Evolutionary conservation across 345 rosid genomes (phyloP), one percentile per base, ranked within the genome.

Genomic region (Corchorus olitorius): DNA sequence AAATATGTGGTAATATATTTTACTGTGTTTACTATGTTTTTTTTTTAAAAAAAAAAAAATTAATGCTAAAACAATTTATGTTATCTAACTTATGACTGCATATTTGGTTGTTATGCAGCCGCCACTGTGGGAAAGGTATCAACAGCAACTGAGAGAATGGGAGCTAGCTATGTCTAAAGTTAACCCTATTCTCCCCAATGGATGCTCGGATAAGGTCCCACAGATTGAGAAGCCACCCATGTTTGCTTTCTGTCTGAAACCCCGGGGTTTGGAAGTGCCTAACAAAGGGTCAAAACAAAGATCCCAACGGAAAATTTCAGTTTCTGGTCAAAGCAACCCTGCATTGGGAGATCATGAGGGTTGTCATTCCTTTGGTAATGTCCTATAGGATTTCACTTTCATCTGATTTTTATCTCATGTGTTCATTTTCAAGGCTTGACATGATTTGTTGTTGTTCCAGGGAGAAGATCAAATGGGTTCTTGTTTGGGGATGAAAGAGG

Each of bases 221-320:
- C 46, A 76, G 4, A 8, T 55, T 22, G 98, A 93, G 81, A 96
- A 91, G 90, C 98, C 98, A 53, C 85, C 88, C 39, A 88, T 93
- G 97, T 92, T 89, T 92, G 99, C 99, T 75, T 96, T 96, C 78
- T 96, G 98, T 81, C 82, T 93, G 91, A 96, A 93, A 81, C 99
- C 99, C 3, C 90, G 98, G 76, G 97, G 99, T 54, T 81, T 96
- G 88, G 99, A 96, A 82, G 89, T 92, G 71, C 95, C 90, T 27
- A 86, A 96, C 84, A 92, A 77, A 85, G 98, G 97, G 41, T 91
- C 95, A 35, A 96, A 96, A 74, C 99, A 93, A 63, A 86, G 97
- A 81, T 86, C 99, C 13, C 98, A 92, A 53, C 88, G 81, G 80
- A 92, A 83, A 77, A 71, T 85, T 75, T 91, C 97, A 72, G 88